phyloP scores from a whole-genome alignment of 31 red algal genomes.

The Bonnemaisonia californica region DNA sequence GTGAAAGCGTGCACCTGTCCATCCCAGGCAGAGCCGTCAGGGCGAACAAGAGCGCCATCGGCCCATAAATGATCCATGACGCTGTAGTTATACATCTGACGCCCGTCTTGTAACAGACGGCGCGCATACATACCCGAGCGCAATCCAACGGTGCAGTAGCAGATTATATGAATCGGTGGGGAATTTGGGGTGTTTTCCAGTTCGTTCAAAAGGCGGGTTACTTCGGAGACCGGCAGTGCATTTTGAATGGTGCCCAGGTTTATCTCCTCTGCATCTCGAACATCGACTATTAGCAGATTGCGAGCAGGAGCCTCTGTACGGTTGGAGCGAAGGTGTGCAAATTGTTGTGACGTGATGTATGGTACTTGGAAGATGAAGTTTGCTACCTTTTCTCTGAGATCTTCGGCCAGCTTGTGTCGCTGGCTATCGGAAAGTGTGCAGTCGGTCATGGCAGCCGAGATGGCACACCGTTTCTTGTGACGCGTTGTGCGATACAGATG shows the following conservation, averaged over 20 bases:
- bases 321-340: background rate
- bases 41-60: conserved; percentile 17
- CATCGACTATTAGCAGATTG: conserved; percentile 37
- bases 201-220: background rate
- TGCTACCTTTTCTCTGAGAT: background rate
- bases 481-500: no score
- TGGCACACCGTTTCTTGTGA: no score
- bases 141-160: conserved; percentile 56
- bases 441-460: background rate
- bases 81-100: conserved; percentile 35
- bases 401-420: background rate
- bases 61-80: conserved; percentile 63
- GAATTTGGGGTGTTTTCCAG: background rate
- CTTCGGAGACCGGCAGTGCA: conserved; percentile 9
- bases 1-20: conserved; percentile 33
- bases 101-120: background rate
- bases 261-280: conserved; percentile 36
- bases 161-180: conserved; percentile 11
- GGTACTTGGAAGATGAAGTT: background rate
- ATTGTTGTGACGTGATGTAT: background rate
- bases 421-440: background rate
- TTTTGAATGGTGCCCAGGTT: conserved; percentile 23
- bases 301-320: background rate
- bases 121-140: conserved; percentile 42
- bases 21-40: conserved; percentile 4